Base-by-base conservation (phyloP, 192 early-diverging fungal genomes). In the Rhizoclosmatium globosum region DNA sequence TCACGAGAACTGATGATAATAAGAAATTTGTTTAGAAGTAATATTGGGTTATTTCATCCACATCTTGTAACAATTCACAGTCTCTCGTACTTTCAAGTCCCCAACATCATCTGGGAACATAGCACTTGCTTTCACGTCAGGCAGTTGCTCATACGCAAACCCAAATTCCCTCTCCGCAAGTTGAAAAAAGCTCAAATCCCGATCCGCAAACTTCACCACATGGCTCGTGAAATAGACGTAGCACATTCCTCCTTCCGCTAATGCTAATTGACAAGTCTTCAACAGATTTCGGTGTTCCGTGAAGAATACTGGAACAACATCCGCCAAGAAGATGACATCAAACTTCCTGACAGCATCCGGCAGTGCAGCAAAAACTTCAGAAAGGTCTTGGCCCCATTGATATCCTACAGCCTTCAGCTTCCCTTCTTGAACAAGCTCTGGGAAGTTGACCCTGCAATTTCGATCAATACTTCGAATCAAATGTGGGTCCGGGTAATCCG, bases 81-180 rank as follows among this genome's bases (percentile, higher is more conserved):
- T 97, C n/a, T 88, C 84, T 39, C 96, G 84, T 2, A 96, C 92
- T 3, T 85, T 82, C 68, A 92, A 88, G 79, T 93, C 91, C 3
- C 96, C 96, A 17, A 86, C 84, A 83, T 97, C 96, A 61, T 95
- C 91, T 45, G 92, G 90, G 86, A 97, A 97, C 96, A 97, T 97
- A 2, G 90, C 89, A 1, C 82, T 86, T 80, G 94, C 93, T 47
- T 87, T 92, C 62, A 90, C 80, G 31, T 92, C 87, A 21, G 88
- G 79, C 3, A 97, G 77, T 69, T 93, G 89, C 47, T 93, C 92
- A 2, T 85, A 91, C 68, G 86, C 80, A 64, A 96, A 93, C 0
- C 89, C 90, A 64, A 89, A 89, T 21, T 86, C 88, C 62, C 92
- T 90, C 2, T 79, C 72, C 6, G 84, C 78, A 48, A 94, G 83